Conservation (phyloP, 2,329 filamentous ascomycete genomes). For the Ceratocystis cacaofunesta region DNA sequence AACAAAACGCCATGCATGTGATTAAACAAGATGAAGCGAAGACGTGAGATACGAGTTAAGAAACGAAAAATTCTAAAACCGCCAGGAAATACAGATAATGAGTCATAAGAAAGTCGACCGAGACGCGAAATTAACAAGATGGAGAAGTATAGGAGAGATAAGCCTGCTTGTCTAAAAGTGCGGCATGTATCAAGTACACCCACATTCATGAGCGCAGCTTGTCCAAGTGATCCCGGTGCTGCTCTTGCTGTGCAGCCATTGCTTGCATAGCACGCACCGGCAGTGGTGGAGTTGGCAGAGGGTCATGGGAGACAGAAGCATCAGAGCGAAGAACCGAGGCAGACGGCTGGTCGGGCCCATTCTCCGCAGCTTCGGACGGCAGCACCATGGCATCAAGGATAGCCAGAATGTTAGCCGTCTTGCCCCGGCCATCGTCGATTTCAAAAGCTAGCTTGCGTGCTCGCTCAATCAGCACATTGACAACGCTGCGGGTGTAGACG, state of each 20-base stretch:
- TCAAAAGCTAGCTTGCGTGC: conserved; percentile 48
- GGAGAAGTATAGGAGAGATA: not conserved
- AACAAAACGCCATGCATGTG: not conserved
- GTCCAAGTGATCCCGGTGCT: conserved; percentile 7
- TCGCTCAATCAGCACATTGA: conserved; percentile 47
- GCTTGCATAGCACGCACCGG: conserved; percentile 6
- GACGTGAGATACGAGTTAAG: not conserved
- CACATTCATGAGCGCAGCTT: not conserved
- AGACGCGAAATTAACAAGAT: not conserved
- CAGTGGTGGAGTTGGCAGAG: conserved; percentile 4
- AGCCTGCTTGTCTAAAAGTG: not conserved
- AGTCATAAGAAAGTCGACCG: not conserved
- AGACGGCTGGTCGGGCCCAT: not conserved
- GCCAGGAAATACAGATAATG: conserved; percentile 1
- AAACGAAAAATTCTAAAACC: not conserved
- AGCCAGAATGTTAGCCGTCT: conserved; percentile 42
- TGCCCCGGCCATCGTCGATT: conserved; percentile 46
- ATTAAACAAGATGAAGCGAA: not conserved
- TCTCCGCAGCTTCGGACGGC: not conserved
- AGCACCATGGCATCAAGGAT: conserved; percentile 53
- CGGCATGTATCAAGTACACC: not conserved
- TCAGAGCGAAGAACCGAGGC: not conserved
- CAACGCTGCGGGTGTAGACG: conserved; percentile 60
- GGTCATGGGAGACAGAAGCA: not conserved
- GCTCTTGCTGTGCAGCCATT: conserved; percentile 9